phyloP scores from a whole-genome alignment of 192 early-diverging fungal genomes.

The Rhizophagus sp. region DNA sequence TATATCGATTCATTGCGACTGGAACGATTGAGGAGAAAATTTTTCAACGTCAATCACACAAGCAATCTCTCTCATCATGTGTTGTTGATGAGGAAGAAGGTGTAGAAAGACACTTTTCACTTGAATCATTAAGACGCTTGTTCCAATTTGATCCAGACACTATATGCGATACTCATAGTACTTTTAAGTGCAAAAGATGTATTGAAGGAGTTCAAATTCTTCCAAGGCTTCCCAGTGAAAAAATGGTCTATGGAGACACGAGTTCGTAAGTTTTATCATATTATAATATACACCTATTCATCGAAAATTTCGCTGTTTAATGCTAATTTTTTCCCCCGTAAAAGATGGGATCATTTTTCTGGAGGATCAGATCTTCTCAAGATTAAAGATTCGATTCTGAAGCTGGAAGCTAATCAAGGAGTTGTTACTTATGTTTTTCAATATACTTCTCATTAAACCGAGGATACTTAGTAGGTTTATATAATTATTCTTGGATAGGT shows the following conservation, averaged over 20 bases:
- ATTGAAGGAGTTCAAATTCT: slow-evolving; percentile 79
- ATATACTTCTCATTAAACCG: slow-evolving; percentile 63
- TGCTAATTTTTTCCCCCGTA: background rate
- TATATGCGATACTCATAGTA: slow-evolving; percentile 88
- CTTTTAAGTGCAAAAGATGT: slow-evolving; percentile 94
- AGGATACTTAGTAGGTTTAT: background rate
- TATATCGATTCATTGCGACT: slow-evolving; percentile 98
- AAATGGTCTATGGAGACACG: slow-evolving; percentile 77
- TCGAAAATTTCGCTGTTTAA: background rate
- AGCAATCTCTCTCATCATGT: slow-evolving; percentile 84
- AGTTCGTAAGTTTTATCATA: slow-evolving; percentile 50
- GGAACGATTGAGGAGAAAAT: slow-evolving; percentile 99
- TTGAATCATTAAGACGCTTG: slow-evolving; percentile 84
- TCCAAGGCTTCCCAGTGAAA: slow-evolving; percentile 50
- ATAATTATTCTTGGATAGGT: background rate
- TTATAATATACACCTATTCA: background rate
- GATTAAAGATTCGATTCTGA: slow-evolving; percentile 62
- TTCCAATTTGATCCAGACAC: slow-evolving; percentile 77
- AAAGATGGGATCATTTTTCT: slow-evolving; percentile 75
- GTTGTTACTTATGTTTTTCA: slow-evolving; percentile 80
- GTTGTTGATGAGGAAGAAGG: slow-evolving; percentile 95
- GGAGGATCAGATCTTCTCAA: slow-evolving; percentile 55
- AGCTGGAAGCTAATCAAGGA: slow-evolving; percentile 56
- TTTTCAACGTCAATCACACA: slow-evolving; percentile 90
- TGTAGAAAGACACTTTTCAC: slow-evolving; percentile 92